A percentile compares a stretch with the other conserved stretches of the same genome.
Evolutionary conservation across 2,329 filamentous ascomycete species (phyloP).

Genomic region (Dothideomycetidae sp.): DNA sequence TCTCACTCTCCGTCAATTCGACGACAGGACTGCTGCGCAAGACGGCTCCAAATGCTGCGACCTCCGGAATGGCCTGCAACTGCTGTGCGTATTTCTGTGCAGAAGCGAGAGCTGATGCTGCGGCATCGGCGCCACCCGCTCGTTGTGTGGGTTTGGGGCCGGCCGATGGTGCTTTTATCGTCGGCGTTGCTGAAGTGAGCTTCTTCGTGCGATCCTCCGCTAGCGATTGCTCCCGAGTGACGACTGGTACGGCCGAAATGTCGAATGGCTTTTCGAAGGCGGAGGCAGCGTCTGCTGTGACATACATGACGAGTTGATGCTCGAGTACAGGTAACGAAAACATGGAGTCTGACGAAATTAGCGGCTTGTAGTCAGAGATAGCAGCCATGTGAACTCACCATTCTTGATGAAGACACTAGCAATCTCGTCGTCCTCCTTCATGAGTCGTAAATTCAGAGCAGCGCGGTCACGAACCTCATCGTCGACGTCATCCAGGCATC

Average conservation of each 20-base stretch:
- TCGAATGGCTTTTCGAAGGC: slow-evolving; percentile 81
- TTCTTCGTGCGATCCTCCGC: slow-evolving; percentile 96
- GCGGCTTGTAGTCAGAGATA: slow-evolving; percentile 7
- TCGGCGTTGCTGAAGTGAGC: slow-evolving; percentile 80
- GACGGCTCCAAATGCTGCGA: slow-evolving; percentile 75
- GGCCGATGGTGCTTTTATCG: slow-evolving; percentile 80
- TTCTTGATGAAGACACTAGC: slow-evolving; percentile 86
- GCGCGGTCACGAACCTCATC: slow-evolving; percentile 95
- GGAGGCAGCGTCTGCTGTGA: slow-evolving; percentile 78
- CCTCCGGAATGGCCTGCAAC: slow-evolving; percentile 75
- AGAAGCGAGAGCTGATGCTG: slow-evolving; percentile 55
- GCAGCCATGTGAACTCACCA: slow-evolving; percentile 37
- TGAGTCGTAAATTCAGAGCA: slow-evolving; percentile 78
- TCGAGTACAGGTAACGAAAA: slow-evolving; percentile 91
- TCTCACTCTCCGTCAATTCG: slow-evolving; percentile 92
- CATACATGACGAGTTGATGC: slow-evolving; percentile 94
- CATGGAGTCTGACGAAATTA: slow-evolving; percentile 57
- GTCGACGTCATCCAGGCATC: slow-evolving; percentile 92
- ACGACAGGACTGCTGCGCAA: slow-evolving; percentile 80
- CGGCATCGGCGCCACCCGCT: slow-evolving; percentile 61
- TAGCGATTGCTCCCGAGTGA: slow-evolving; percentile 88
- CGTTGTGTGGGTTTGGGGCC: slow-evolving; percentile 60
- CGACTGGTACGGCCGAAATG: slow-evolving; percentile 76
- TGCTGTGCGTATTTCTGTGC: slow-evolving; percentile 84
- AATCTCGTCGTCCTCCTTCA: slow-evolving; percentile 70